Conservation (phyloP, 139 green algal genomes). For the Chlamydomonas incerta region DNA sequence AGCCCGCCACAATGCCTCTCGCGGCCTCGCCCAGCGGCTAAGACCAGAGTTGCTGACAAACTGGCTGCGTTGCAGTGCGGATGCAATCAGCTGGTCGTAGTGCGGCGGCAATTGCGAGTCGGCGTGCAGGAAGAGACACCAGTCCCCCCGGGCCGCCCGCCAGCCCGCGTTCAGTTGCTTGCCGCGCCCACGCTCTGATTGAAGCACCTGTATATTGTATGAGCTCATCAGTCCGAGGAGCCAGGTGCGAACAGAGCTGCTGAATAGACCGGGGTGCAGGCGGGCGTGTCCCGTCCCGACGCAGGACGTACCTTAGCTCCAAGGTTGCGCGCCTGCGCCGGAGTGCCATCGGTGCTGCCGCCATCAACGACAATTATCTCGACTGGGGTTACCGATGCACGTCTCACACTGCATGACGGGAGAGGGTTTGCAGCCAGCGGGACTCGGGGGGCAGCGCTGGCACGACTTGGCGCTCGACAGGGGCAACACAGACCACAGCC, state of each 20-base stretch:
- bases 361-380: conserved; percentile 80
- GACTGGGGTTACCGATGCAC: neutral
- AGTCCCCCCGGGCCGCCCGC: conserved; percentile 54
- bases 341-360: conserved; percentile 69
- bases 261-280: too few species aligned
- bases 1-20: too few species aligned
- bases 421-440: neutral
- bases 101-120: conserved; percentile 66
- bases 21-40: too few species aligned
- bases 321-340: conserved; percentile 27
- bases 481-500: too few species aligned
- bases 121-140: conserved; percentile 77
- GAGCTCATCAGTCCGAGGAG: too few species aligned
- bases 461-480: neutral
- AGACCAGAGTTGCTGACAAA: too few species aligned
- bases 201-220: conserved; percentile 54
- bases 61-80: conserved; percentile 1
- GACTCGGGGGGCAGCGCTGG: conserved; percentile 2
- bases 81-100: conserved; percentile 44
- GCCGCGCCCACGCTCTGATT: conserved; percentile 44
- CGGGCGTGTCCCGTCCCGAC: neutral
- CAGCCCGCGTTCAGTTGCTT: conserved; percentile 72
- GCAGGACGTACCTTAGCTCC: conserved; percentile 51
- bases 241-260: too few species aligned
- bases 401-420: neutral